Conservation (phyloP, 306 rosid species). For the Calophaca sinica region DNA sequence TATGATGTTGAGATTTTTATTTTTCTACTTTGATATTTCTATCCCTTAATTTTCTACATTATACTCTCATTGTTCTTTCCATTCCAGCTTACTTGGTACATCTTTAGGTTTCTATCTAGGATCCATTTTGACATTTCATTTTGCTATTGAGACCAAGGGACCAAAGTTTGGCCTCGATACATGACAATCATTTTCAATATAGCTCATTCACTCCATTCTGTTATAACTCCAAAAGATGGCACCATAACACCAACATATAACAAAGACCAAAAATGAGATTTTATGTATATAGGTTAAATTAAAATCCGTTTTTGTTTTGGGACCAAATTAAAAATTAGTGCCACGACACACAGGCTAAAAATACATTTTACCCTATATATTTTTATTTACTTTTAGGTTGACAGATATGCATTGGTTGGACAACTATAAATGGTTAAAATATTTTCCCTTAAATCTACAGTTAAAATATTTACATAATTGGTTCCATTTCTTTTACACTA, state of each 20-base stretch:
- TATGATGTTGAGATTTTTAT: no score
- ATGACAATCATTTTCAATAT: no score
- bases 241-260: background rate
- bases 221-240: background rate
- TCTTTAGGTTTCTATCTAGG: no score
- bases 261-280: background rate
- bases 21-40: no score
- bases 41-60: no score
- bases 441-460: background rate
- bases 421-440: conserved; percentile 2
- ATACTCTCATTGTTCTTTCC: no score
- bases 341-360: background rate
- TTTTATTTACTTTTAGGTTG: conserved; percentile 14
- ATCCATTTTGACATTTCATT: no score
- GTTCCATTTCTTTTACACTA: conserved; percentile 53
- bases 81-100: no score
- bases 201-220: background rate
- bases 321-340: background rate
- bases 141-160: no score
- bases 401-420: conserved; percentile 2
- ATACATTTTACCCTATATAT: background rate
- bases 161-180: no score
- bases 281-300: background rate
- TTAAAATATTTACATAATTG: conserved; percentile 19
- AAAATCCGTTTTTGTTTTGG: background rate